Evolutionary conservation across 345 rosid species (phyloP), one percentile per base, ranked within the genome.

Genomic region (Euclidium syriacum): DNA sequence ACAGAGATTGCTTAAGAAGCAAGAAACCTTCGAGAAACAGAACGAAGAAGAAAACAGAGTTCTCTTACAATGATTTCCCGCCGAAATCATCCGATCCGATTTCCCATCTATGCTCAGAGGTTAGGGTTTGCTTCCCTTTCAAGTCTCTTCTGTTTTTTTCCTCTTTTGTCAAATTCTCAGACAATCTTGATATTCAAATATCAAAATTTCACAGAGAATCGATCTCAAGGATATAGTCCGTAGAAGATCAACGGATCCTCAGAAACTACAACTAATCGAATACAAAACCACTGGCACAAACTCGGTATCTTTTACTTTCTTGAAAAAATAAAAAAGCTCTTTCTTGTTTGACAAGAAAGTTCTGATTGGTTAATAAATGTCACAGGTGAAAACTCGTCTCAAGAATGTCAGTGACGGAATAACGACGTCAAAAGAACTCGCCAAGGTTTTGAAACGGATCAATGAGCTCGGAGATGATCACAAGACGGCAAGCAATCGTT

Each of bases 401-500:
- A 89, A 85, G 79, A 91, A 85, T 30, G 64, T 89, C 1, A 70
- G 68, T 34, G 76, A 83, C 50, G 77, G 96, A 12, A 59, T 94
- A 54, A 75, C 58, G 12, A 80, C 95, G 15, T 87, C 96, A 1
- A 89, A 83, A 71, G 99, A 92, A 41, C 88, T 89, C 25, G 52
- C 84, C 14, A 87, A 89, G 67, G 88, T 90, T 29, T 41, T 92
- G 74, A 82, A 70, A 44, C 89, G 78, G 2, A 52, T 92, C 3
- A 80, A 84, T 20, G 81, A 83, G 27, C 71, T 79, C 29, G 82
- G 78, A 10, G 88, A 87, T 52, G 80, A 77, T 25, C 81, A 79
- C 56, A 40, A 71, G 35, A 52, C 80, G 27, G 77, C 91, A 14
- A 70, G 71, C 41, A 18, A 70, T 10, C 80, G 95, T 7, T 72